A percentile compares a stretch with the other conserved stretches of the same genome.
Evolutionary conservation across 257 asterid species (phyloP).

Genomic region (Plectranthus barbatus): DNA sequence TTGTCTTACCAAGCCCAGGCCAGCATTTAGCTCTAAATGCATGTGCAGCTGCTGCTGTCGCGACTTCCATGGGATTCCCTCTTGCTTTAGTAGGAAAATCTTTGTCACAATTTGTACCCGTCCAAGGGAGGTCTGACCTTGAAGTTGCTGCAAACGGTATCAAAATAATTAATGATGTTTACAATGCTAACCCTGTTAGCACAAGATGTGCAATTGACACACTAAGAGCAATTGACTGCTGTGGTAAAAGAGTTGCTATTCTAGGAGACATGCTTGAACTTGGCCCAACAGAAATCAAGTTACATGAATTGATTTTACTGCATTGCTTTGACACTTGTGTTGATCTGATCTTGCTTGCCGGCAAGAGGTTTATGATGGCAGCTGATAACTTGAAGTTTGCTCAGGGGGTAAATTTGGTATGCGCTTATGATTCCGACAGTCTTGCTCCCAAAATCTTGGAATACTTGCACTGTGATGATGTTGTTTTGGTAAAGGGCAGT

Average conservation of each 20-base stretch:
- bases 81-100: conserved; percentile 20
- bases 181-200: conserved; percentile 30
- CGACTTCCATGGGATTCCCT: conserved; percentile 23
- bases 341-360: conserved; percentile 22
- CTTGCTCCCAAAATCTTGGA: conserved; percentile 1
- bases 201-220: conserved; percentile 22
- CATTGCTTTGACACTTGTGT: conserved; percentile 13
- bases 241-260: conserved; percentile 32
- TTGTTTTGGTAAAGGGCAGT: conserved; percentile 30
- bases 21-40: conserved; percentile 28
- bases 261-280: conserved; percentile 43
- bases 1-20: conserved; percentile 25
- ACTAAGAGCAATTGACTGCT: conserved; percentile 15
- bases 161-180: conserved; percentile 22
- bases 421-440: conserved; percentile 3
- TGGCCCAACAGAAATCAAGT: conserved; percentile 24
- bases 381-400: conserved; percentile 12
- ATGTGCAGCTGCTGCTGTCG: conserved; percentile 38
- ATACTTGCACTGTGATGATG: conserved; percentile 11
- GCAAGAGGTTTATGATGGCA: conserved; percentile 21
- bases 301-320: conserved; percentile 20
- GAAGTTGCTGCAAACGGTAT: conserved; percentile 20
- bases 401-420: conserved; percentile 10
- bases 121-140: conserved; percentile 20
- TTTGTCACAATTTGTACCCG: conserved; percentile 19